Conservation (phyloP, 2,329 filamentous ascomycete species). For the Fusarium sublunatum region DNA sequence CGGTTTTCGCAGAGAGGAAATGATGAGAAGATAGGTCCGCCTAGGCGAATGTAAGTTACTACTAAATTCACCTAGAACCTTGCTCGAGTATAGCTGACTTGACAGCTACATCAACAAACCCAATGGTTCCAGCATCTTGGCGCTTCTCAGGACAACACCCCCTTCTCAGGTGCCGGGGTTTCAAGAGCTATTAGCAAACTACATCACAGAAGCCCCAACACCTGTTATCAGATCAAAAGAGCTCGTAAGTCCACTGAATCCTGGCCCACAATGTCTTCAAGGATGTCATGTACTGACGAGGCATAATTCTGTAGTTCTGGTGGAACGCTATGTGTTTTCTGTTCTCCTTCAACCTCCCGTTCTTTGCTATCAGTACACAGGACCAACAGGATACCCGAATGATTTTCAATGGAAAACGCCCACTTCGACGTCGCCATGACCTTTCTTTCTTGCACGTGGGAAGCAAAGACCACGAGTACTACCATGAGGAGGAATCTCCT, state of each 20-base stretch:
- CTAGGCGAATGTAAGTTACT: conserved; percentile 10
- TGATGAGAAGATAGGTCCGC: background rate
- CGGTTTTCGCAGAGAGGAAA: background rate
- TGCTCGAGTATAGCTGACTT: background rate
- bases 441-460: conserved; percentile 9
- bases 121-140: background rate
- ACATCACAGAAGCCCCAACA: conserved; percentile 13
- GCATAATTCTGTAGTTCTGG: background rate
- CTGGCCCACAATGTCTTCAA: background rate
- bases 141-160: conserved; percentile 16
- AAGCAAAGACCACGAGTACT: background rate
- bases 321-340: conserved; percentile 17
- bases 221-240: conserved; percentile 7
- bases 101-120: conserved; percentile 32
- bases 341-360: conserved; percentile 23
- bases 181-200: conserved; percentile 15
- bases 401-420: background rate
- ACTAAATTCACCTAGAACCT: background rate
- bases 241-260: conserved; percentile 1
- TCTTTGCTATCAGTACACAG: conserved; percentile 5
- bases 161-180: background rate
- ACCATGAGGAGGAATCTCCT: background rate
- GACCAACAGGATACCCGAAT: conserved; percentile 1
- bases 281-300: background rate
- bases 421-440: conserved; percentile 4